These are phyloP conservation scores for Phytophthora pluvialis DNA, from an alignment of 352 stramenopile species.

Conservation along the genomic window DNA sequence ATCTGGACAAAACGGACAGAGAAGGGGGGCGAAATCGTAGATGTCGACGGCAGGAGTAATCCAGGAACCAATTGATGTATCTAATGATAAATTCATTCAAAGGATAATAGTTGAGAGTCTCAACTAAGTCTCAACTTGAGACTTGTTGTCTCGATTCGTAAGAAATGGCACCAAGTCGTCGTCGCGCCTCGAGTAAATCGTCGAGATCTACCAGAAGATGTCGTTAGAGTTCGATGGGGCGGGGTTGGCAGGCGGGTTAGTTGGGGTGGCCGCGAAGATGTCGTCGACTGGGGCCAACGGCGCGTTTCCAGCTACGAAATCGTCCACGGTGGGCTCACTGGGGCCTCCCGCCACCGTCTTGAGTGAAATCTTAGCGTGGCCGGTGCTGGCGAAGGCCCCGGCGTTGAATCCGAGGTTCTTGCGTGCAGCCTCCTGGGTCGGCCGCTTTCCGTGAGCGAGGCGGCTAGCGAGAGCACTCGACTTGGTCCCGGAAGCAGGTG, in stretches of 20 bases:
- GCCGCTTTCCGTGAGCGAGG: slow-evolving; percentile 63
- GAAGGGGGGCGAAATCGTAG: neutral
- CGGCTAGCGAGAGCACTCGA: slow-evolving; percentile 70
- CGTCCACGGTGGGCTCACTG: slow-evolving; percentile 50
- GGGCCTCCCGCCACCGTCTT: slow-evolving; percentile 51
- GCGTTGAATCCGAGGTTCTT: slow-evolving; percentile 67
- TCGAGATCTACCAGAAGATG: slow-evolving; percentile 39
- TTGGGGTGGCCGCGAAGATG: slow-evolving; percentile 23
- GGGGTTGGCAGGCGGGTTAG: slow-evolving; percentile 22
- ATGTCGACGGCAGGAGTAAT: neutral
- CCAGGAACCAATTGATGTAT: neutral
- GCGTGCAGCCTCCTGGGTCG: slow-evolving; percentile 75
- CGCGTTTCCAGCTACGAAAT: slow-evolving; percentile 51
- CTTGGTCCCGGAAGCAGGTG: slow-evolving; percentile 40
- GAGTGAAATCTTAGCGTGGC: slow-evolving; percentile 58
- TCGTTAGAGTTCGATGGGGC: slow-evolving; percentile 28
- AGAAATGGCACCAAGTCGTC: neutral
- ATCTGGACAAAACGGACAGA: slow-evolving; percentile 29
- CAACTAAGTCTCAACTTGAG: too few species aligned
- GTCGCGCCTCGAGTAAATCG: neutral
- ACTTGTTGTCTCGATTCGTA: neutral
- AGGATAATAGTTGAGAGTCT: neutral
- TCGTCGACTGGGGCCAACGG: slow-evolving; percentile 26
- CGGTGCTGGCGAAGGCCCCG: slow-evolving; percentile 50
- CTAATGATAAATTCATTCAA: slow-evolving; percentile 25